Percentiles rank a stretch among this genome's conserved stretches.
phyloP scores from a whole-genome alignment of 306 rosid genomes.

The Quercus ilex region DNA sequence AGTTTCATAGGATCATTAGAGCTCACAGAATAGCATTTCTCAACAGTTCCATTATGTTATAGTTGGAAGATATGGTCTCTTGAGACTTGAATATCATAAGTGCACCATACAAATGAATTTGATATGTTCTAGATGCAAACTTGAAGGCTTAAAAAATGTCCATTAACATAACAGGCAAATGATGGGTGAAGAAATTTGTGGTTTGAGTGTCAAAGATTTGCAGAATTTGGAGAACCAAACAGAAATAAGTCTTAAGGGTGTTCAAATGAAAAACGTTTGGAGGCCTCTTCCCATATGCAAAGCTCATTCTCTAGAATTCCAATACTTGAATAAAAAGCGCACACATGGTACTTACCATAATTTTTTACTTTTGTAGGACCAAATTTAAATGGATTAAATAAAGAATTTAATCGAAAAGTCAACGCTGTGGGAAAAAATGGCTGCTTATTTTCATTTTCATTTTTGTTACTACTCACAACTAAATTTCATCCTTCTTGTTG shows the following conservation, averaged over 20 bases:
- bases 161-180: conserved; percentile 53
- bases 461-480: neutral
- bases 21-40: neutral
- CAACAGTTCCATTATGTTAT: neutral
- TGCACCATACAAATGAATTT: neutral
- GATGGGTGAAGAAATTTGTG: conserved; percentile 89
- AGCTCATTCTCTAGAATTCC: conserved; percentile 2
- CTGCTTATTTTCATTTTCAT: conserved; percentile 9
- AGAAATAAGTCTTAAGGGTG: conserved; percentile 73
- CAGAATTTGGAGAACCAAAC: conserved; percentile 69
- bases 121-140: conserved; percentile 16
- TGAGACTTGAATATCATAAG: neutral
- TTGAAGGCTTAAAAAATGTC: neutral
- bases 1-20: neutral
- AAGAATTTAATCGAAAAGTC: conserved; percentile 81
- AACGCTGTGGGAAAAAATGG: conserved; percentile 24
- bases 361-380: conserved; percentile 51
- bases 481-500: conserved; percentile 19
- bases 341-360: neutral
- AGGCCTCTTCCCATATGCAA: neutral
- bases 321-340: neutral
- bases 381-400: conserved; percentile 70
- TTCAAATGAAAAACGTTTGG: conserved; percentile 69
- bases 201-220: conserved; percentile 60
- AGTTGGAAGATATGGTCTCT: conserved; percentile 2